A percentile compares a stretch with the other conserved stretches of the same genome.
phyloP scores from a whole-genome alignment of 2,329 filamentous ascomycete species.

The Arthrobotrys megalospora region DNA sequence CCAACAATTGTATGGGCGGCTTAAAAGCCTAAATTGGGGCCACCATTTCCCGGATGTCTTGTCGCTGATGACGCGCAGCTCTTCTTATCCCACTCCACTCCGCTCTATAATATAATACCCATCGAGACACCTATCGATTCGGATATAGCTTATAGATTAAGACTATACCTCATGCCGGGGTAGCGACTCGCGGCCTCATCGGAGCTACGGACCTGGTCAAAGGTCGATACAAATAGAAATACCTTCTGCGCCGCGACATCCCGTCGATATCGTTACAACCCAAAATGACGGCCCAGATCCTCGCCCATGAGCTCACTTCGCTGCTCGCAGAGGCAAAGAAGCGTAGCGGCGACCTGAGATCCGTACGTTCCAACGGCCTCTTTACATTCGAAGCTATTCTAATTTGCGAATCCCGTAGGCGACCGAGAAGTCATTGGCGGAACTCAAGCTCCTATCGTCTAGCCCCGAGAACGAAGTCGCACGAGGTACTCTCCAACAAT shows the following conservation, averaged over 20 bases:
- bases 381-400: neutral
- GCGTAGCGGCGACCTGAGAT: constrained; percentile 90
- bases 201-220: neutral
- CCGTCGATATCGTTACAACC: neutral
- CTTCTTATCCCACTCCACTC: constrained; percentile 1
- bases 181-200: neutral
- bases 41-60: constrained; percentile 34
- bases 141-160: neutral
- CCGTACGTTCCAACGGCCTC: constrained; percentile 71
- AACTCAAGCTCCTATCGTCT: constrained; percentile 82
- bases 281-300: constrained; percentile 89
- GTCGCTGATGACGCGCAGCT: constrained; percentile 39
- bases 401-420: constrained; percentile 72
- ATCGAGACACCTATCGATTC: neutral
- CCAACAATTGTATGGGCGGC: constrained; percentile 15
- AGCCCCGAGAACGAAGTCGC: constrained; percentile 83
- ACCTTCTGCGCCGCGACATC: constrained; percentile 14
- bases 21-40: constrained; percentile 59
- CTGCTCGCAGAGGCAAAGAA: constrained; percentile 96
- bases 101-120: neutral
- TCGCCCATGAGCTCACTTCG: constrained; percentile 88
- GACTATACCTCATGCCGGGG: constrained; percentile 9
- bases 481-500: constrained; percentile 66
- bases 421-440: constrained; percentile 92
- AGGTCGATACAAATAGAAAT: neutral